Percentiles rank a stretch among this genome's conserved stretches.
These are phyloP conservation scores for Metschnikowia hibisci DNA, from an alignment of 805 yeast genomes.

Conservation along the genomic window DNA sequence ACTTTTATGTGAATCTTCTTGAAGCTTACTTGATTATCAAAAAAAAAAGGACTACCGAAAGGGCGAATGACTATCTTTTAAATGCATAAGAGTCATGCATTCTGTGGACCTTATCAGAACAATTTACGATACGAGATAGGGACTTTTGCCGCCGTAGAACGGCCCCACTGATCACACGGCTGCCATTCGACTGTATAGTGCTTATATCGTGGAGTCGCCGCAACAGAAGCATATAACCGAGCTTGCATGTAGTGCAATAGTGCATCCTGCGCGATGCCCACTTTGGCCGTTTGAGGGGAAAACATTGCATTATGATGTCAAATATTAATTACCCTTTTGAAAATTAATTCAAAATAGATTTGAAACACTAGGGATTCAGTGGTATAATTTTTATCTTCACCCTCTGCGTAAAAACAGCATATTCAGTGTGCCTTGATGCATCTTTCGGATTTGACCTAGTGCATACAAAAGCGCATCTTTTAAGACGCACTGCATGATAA, in stretches of 20 bases:
- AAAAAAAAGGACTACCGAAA: not conserved
- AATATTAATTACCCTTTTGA: not conserved
- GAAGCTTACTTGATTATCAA: not conserved
- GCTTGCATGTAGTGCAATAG: not conserved
- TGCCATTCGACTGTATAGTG: slow-evolving; percentile 1
- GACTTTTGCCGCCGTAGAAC: not conserved
- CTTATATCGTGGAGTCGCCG: not conserved
- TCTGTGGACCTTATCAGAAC: slow-evolving; percentile 5
- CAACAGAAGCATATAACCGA: slow-evolving; percentile 1
- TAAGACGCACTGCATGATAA: too few relatives aligned
- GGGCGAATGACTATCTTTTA: not conserved
- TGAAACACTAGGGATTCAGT: too few relatives aligned
- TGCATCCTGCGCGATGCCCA: not conserved
- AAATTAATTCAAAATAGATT: too few relatives aligned
- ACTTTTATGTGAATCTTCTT: not conserved
- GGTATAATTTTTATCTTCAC: too few relatives aligned
- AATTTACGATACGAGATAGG: slow-evolving; percentile 4
- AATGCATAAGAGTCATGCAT: slow-evolving; percentile 2
- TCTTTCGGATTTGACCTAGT: too few relatives aligned
- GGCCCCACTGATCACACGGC: slow-evolving; percentile 4
- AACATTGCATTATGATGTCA: not conserved
- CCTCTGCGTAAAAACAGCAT: too few relatives aligned
- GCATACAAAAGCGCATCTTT: too few relatives aligned
- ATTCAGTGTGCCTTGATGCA: too few relatives aligned
- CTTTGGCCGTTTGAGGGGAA: not conserved